Evolutionary conservation across 2,329 filamentous ascomycete genomes (phyloP).

Genomic region (Scedosporium dehoogii): DNA sequence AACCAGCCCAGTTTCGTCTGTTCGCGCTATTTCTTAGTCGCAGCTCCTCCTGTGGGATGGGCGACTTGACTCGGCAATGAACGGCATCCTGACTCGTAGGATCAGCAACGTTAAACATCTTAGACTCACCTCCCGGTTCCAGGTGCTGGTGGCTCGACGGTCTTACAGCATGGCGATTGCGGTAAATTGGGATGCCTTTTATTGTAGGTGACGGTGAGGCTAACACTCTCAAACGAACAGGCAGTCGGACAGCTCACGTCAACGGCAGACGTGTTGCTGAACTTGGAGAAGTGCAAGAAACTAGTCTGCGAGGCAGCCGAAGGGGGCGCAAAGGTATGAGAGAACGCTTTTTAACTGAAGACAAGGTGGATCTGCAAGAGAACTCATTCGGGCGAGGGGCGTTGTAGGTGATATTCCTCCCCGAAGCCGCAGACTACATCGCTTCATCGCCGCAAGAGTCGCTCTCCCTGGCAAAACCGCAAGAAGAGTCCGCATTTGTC

Average conservation of each 20-base stretch:
- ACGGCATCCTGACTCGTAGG: not conserved
- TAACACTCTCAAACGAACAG: not conserved
- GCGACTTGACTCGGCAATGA: not conserved
- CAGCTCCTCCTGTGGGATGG: not conserved
- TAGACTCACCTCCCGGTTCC: not conserved
- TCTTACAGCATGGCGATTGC: constrained; percentile 3
- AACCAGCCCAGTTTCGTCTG: not conserved
- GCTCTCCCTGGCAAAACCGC: constrained; percentile 58
- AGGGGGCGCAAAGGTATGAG: constrained; percentile 7
- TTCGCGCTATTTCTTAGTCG: not conserved
- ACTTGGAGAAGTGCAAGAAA: constrained; percentile 8
- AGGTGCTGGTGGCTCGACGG: not conserved
- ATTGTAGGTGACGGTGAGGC: not conserved
- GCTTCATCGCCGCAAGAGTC: constrained; percentile 58
- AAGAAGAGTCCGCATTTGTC: constrained; percentile 62
- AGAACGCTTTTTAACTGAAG: not conserved
- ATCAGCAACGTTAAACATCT: not conserved
- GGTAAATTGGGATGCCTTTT: not conserved
- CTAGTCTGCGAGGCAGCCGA: constrained; percentile 5
- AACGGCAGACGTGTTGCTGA: constrained; percentile 7
- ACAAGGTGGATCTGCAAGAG: not conserved
- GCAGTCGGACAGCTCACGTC: constrained; percentile 12
- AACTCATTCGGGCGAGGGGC: not conserved
- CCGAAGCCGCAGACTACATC: constrained; percentile 88
- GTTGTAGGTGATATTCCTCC: constrained; percentile 71